Base-by-base conservation (phyloP, 73 alveolate genomes). In the Symbiodinium pilosum region DNA sequence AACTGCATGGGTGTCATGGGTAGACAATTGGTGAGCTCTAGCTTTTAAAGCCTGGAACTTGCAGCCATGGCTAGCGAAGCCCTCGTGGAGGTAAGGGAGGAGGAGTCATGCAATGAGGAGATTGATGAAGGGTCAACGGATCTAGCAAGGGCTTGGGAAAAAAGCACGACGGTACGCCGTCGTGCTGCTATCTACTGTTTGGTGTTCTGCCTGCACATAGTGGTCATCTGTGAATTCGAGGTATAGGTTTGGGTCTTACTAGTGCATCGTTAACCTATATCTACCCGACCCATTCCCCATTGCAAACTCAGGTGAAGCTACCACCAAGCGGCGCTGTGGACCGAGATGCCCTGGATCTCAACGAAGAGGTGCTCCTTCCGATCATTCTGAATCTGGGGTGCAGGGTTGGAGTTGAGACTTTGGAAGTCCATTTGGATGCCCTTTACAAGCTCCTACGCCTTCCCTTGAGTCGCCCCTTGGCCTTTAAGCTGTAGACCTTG, bases 161-260 rank as follows among this genome's bases (percentile, higher is more conserved):
- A 6, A 3, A 9, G 43, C 28, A 26, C 71, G 0, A 56, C 43
- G 28, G 41, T 84, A 14, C 92, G 92, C 39, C 68, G 92, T 28
- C 34, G 92, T 6, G 92, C 92, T 1, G 38, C 40, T 26, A 26
- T n/a, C 4, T 41, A 41, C 71, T 20, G 18, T 68, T 8, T 84
- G 0, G 92, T 28, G 21, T 32, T 84, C 47, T 84, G 43, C 73
- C 68, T 28, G 42, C 40, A 28, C n/a, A n/a, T n/a, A n/a, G n/a
- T n/a, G n/a, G n/a, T n/a, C n/a, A n/a, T n/a, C n/a, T n/a, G n/a
- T n/a, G n/a, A n/a, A n/a, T n/a, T n/a, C n/a, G n/a, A n/a, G n/a
- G n/a, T n/a, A n/a, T n/a, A n/a, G n/a, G n/a, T n/a, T 20, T 12
- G n/a, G n/a, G 21, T 0, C 1, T 1, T 14, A 4, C 26, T 0